phyloP scores from a whole-genome alignment of 495 filamentous ascomycete genomes.

The Lophiotrema nucula region DNA sequence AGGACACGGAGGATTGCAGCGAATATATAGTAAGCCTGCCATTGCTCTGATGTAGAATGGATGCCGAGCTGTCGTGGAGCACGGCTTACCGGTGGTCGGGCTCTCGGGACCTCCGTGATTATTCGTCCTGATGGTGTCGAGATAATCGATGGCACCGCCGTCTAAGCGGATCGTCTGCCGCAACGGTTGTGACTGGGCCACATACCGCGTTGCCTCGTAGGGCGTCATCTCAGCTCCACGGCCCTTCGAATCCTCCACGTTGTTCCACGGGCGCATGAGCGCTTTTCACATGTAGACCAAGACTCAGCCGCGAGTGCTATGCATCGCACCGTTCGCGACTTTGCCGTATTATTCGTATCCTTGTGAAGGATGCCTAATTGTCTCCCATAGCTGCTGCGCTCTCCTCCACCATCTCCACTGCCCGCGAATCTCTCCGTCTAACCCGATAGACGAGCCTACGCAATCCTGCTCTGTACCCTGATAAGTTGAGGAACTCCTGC shows the following conservation, averaged over 20 bases:
- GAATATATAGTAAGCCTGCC: conserved; percentile 2
- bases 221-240: conserved; percentile 1
- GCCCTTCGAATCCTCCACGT: background rate
- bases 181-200: conserved; percentile 1
- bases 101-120: background rate
- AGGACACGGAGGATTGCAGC: background rate
- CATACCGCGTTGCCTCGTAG: background rate
- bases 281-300: no score
- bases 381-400: no score
- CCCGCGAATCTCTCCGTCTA: no score
- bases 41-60: background rate
- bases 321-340: no score
- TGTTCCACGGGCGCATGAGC: background rate
- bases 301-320: no score
- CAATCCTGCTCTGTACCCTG: no score
- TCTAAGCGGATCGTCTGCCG: background rate
- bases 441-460: no score
- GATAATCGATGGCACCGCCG: background rate
- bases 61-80: background rate
- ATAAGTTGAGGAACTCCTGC: no score
- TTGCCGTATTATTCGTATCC: no score
- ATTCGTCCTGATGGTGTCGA: background rate
- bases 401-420: no score
- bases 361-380: no score
- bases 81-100: background rate